Evolutionary conservation across 345 rosid species (phyloP), one percentile per base, ranked within the genome.

Genomic region (Gossypium bickii): DNA sequence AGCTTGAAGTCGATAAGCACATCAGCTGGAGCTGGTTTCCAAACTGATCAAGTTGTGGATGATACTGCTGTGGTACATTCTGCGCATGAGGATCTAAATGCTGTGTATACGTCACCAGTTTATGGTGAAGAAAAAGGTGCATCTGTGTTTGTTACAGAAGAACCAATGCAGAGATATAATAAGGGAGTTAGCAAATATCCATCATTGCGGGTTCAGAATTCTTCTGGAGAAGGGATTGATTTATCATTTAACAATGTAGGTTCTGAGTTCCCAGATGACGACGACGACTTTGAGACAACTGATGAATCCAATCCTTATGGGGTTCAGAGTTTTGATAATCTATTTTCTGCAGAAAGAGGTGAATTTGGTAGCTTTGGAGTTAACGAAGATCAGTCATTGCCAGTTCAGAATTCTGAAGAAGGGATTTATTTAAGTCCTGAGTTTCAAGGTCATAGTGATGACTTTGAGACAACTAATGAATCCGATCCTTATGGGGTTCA

Each of bases 351-450:
- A 17, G 91, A 87, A 22, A 79, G 78, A 76, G 75, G 57, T 3
- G 87, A 86, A 72, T 84, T 87, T 75, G 82, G 81, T 65, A 78
- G 79, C 74, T 82, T 82, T 20, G 85, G 83, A 74, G 59, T n/a
- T 17, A 55, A 55, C 12, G 3, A 55, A 55, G 59, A 55, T 17
- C 59, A 55, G 25, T 55, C 59, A 55, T 55, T n/a, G 25, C 55
- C 65, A 10, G 73, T 82, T 9, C 86, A 79, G 27, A 55, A 76
- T 52, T 82, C 74, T 77, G 65, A 70, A 49, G 71, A 80, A 71
- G 87, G 69, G 18, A 47, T 72, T 71, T 27, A 60, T 74, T 52
- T 59, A 45, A 20, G 27, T 5, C 7, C 41, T 34, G 49, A 51
- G 68, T 79, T 49, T 41, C 79, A 38, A 41, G 83, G 67, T 59